Conservation (phyloP, 768 basidiomycete species). For the Tricholoma bakamatsutake region DNA sequence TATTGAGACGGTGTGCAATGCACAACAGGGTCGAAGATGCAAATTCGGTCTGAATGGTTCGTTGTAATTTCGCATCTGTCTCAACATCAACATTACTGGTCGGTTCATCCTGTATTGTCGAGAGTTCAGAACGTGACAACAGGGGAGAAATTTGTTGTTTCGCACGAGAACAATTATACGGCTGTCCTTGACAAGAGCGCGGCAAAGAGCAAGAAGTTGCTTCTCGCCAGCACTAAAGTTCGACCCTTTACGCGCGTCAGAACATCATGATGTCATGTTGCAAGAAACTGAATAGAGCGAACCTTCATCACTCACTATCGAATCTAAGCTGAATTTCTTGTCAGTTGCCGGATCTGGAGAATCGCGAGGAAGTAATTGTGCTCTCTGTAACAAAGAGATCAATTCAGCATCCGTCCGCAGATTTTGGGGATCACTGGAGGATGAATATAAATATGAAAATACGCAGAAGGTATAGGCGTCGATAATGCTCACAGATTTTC, state of each 20-base stretch:
- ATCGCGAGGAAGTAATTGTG: constrained; percentile 51
- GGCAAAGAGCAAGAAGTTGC: constrained; percentile 56
- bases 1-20: constrained; percentile 55
- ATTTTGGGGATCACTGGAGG: constrained; percentile 44
- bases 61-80: constrained; percentile 56
- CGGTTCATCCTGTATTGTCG: constrained; percentile 47
- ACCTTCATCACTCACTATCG: constrained; percentile 61
- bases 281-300: constrained; percentile 1
- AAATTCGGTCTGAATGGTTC: constrained; percentile 60
- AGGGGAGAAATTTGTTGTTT: not conserved
- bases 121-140: not conserved
- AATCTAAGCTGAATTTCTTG: constrained; percentile 63
- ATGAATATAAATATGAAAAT: not conserved
- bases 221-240: constrained; percentile 66
- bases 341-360: constrained; percentile 37
- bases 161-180: constrained; percentile 51
- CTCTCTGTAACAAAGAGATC: constrained; percentile 53
- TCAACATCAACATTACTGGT: constrained; percentile 58
- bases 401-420: constrained; percentile 54
- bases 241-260: constrained; percentile 30
- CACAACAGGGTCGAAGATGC: constrained; percentile 45
- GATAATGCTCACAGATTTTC: constrained; percentile 30
- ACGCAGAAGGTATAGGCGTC: not conserved
- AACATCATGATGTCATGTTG: not conserved
- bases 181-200: constrained; percentile 58